Percentiles rank a stretch among this genome's conserved stretches.
Evolutionary conservation across 805 yeast species (phyloP).

Genomic region (Starmera dryadoides): DNA sequence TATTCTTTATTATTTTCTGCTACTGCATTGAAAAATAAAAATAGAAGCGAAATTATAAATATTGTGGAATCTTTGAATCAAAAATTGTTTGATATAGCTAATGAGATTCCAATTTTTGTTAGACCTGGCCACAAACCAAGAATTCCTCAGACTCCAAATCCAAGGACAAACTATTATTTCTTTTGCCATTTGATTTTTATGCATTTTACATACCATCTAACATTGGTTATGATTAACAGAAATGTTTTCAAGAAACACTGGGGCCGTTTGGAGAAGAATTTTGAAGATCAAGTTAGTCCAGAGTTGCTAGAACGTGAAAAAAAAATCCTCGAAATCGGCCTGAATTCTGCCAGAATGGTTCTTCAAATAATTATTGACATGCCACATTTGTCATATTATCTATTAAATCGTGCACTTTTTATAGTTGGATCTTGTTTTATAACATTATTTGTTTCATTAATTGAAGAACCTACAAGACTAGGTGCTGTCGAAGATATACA

Average conservation of each 20-base stretch:
- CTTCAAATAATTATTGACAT: not conserved
- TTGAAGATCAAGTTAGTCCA: too few species aligned
- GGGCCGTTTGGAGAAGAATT: not conserved
- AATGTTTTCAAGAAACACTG: slow-evolving; percentile 4
- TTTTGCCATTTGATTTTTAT: not conserved
- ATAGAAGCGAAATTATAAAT: slow-evolving; percentile 2
- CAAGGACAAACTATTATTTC: not conserved
- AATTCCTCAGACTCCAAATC: slow-evolving; percentile 1
- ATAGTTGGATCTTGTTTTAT: not conserved
- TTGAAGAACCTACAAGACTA: not conserved
- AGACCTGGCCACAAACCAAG: slow-evolving; percentile 7
- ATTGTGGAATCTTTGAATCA: slow-evolving; percentile 3
- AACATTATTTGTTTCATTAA: not conserved
- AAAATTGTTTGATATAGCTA: slow-evolving; percentile 1
- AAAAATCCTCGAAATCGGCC: not conserved
- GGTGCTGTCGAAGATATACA: not conserved
- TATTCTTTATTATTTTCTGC: slow-evolving; percentile 7
- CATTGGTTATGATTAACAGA: slow-evolving; percentile 5
- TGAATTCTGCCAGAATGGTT: not conserved
- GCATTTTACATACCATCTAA: slow-evolving; percentile 6
- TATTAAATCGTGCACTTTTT: not conserved
- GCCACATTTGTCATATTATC: not conserved
- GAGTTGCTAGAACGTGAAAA: too few species aligned
- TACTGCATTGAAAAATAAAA: slow-evolving; percentile 4
- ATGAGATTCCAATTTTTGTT: slow-evolving; percentile 4